Evolutionary conservation across 345 rosid genomes (phyloP), one percentile per base, ranked within the genome.

Genomic region (Luvunga scandens): DNA sequence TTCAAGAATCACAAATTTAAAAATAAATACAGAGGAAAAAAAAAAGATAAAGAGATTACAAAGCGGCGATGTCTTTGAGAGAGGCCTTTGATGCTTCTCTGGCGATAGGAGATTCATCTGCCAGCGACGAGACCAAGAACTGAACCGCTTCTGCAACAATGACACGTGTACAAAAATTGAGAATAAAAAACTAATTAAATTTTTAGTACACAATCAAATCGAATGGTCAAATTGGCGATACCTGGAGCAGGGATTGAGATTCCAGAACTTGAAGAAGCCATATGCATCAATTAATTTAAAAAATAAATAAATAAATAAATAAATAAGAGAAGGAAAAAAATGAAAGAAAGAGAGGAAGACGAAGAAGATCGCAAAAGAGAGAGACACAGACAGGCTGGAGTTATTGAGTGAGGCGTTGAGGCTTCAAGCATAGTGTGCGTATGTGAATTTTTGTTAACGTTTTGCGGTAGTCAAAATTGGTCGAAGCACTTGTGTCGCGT

Each of bases 191-290:
- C 27, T 27, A 34, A 27, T 27, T 34, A 64, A 71, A 77, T 70
- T 33, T 42, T 60, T 74, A 65, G 13, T 8, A 3, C 7, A 65
- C 68, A 61, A 25, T 61, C 30, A 6, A 36, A 76, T 42, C 78
- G 36, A 69, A 75, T 25, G 69, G 28, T 22, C 68, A 21, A 64
- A 73, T 25, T 16, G 70, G 69, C 60, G n/a, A 31, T 80, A 92
- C 99, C 94, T 80, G 96, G 82, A 27, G 92, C 97, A 2, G 93
- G 90, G 78, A 93, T 84, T 65, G 92, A 87, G 81, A 80, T 84
- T 70, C 92, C 91, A 25, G 92, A 82, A 85, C 93, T 92, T 65
- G 97, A 89, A 74, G 94, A 91, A 83, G 97, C 92, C 98, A 95
- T 45, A 45, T 93, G 74, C 63, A 59, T 42, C 57, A 2, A 53